phyloP scores from a whole-genome alignment of 2,329 filamentous ascomycete genomes.

The Xylariaceae sp. region DNA sequence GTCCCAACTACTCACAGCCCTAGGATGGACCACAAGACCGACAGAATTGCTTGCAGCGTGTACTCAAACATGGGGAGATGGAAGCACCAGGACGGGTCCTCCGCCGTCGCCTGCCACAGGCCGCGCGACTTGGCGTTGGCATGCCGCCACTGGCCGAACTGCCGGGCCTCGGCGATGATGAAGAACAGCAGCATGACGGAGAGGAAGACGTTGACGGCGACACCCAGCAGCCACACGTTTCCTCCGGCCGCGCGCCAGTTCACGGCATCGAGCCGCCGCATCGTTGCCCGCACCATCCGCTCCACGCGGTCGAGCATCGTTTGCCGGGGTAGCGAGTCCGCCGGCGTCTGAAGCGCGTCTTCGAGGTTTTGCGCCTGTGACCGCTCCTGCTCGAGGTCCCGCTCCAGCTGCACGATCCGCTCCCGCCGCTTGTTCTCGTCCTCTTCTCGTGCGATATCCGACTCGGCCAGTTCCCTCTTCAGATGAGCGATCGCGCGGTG shows the following conservation, averaged over 20 bases:
- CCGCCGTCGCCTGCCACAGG: slow-evolving; percentile 5
- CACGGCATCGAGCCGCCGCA: not conserved
- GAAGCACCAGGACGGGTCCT: slow-evolving; percentile 9
- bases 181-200: slow-evolving; percentile 7
- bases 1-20: no score
- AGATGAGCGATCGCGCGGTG: no score
- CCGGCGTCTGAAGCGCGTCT: not conserved
- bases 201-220: not conserved
- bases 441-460: not conserved
- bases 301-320: no score
- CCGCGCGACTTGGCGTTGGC: slow-evolving; percentile 15
- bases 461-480: not conserved
- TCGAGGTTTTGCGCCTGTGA: not conserved
- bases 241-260: not conserved
- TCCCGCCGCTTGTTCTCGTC: not conserved
- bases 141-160: slow-evolving; percentile 9
- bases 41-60: not conserved
- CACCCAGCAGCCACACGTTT: not conserved
- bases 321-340: not conserved
- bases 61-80: slow-evolving; percentile 15
- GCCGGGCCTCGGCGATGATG: slow-evolving; percentile 12
- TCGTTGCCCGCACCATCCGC: no score
- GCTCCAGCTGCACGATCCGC: slow-evolving; percentile 2
- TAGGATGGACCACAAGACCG: not conserved
- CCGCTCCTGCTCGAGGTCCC: not conserved